phyloP scores from a whole-genome alignment of 2,329 filamentous ascomycete genomes.

The Alternaria brassicicola region DNA sequence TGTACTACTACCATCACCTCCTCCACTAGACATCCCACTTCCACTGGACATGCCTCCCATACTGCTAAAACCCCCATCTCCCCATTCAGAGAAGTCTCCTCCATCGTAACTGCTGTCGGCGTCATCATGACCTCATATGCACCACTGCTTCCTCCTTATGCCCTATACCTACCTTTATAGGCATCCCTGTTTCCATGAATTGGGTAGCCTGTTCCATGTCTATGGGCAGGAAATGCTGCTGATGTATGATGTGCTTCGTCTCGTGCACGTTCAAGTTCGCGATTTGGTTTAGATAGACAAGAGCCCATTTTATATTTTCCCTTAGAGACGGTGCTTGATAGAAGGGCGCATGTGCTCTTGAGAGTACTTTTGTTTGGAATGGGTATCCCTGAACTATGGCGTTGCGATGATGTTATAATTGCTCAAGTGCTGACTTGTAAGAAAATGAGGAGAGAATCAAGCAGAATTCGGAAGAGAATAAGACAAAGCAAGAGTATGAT shows the following conservation, averaged over 20 bases:
- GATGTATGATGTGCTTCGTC: not conserved
- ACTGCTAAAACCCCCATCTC: not conserved
- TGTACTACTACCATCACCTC: no score
- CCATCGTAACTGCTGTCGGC: no score
- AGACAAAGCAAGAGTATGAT: fast-evolving
- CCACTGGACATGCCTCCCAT: not conserved
- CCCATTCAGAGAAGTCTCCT: not conserved
- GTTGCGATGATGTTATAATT: no score
- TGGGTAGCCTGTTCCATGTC: not conserved
- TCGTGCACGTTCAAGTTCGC: not conserved
- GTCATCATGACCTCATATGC: not conserved
- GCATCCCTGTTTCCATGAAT: not conserved
- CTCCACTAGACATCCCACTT: not conserved
- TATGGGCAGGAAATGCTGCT: not conserved
- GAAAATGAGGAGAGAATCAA: not conserved
- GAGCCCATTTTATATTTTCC: not conserved
- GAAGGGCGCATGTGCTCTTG: not conserved
- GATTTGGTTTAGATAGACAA: not conserved
- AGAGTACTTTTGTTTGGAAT: not conserved
- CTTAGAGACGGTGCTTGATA: no score
- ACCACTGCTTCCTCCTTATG: not conserved
- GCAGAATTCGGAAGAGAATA: fast-evolving
- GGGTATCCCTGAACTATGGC: not conserved
- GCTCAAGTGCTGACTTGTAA: no score
- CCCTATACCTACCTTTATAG: not conserved